Evolutionary conservation across 345 rosid genomes (phyloP).

Genomic region (Eucalyptus tenuipes): DNA sequence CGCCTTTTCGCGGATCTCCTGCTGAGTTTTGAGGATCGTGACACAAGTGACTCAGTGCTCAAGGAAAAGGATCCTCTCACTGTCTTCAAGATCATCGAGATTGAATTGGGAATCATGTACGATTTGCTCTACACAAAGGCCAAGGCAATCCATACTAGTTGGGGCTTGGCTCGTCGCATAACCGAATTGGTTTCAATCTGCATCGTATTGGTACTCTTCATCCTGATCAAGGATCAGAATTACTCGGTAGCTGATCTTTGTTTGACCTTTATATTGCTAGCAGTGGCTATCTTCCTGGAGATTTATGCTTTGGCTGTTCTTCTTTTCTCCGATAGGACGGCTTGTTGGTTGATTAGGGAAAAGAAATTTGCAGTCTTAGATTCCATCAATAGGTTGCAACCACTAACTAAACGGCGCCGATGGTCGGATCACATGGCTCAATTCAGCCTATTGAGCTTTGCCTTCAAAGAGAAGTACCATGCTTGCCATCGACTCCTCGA

Average conservation of each 20-base stretch:
- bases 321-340: background rate
- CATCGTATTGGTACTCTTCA: background rate
- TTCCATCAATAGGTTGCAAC: background rate
- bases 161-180: constrained; percentile 5
- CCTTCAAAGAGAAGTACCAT: background rate
- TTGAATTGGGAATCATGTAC: constrained; percentile 29
- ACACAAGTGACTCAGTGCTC: background rate
- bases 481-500: background rate
- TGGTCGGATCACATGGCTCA: background rate
- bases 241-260: background rate
- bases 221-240: background rate
- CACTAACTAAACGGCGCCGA: background rate
- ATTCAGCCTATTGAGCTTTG: background rate
- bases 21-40: background rate
- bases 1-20: background rate
- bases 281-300: constrained; percentile 1
- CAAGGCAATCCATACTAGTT: background rate
- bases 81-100: constrained; percentile 18
- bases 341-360: background rate
- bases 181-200: background rate
- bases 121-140: constrained; percentile 41
- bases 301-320: background rate
- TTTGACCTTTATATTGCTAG: constrained; percentile 1
- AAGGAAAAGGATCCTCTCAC: background rate
- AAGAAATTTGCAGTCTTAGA: background rate